Evolutionary conservation across 2,329 filamentous ascomycete genomes (phyloP), one percentile per base, ranked within the genome.

Genomic region (Fusarium mangiferae): DNA sequence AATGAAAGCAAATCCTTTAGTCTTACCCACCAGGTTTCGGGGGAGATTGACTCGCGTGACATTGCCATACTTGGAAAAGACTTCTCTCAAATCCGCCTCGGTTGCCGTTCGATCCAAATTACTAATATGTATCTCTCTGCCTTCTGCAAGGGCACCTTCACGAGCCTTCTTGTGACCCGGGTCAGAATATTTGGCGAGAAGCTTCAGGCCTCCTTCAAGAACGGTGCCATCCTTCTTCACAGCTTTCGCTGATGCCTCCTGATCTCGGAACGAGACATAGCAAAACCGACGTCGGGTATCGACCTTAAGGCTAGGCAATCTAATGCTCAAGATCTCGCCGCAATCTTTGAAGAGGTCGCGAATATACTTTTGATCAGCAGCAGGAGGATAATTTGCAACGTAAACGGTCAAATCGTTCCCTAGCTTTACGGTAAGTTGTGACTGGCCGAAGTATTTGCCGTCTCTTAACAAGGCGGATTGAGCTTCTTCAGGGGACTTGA

Each of bases 251-350:
- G 95, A 94, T 59, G 90, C 89, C n/a, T 87, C 87, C 6, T 88
- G 83, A 38, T 90, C 90, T 54, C 91, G 88, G 80, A 98, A 98
- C n/a, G 97, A 94, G 12, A 98, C 88, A 81, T 99, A 99, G 85
- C 95, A 98, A 84, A 99, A 99, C 30, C 96, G 92, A 38, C 96
- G 93, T 76, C 94, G 92, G 4, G 92, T 92, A 78, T 98, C 96
- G 82, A 89, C 95, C 81, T 97, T 97, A 58, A 99, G 89, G 64
- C 94, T 98, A 5, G 96, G 96, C 84, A 96, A 96, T 28, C 96
- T 92, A 59, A 98, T 88, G 78, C 92, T 94, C 62, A 97, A 87
- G 62, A 99, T 91, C 48, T 96, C 90, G 48, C 96, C 96, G 78
- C 92, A 96, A 66, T 90, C 86, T 68, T 88, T 87, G 82, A 96